Base-by-base conservation (phyloP, 257 asterid genomes). In the Eucommia ulmoides region DNA sequence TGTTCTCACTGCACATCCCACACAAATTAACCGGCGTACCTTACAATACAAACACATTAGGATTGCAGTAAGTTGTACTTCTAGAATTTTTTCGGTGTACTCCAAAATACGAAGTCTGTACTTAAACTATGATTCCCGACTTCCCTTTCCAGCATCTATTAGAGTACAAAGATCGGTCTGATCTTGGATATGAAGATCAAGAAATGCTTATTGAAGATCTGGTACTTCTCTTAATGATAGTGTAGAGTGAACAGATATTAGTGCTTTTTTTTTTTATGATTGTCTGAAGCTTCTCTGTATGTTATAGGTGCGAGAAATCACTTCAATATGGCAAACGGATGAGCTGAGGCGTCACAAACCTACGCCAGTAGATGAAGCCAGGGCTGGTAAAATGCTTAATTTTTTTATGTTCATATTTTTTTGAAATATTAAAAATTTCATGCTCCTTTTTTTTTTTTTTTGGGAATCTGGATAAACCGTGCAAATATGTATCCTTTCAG, bases 1-100 rank as follows among this genome's bases (percentile, higher is more conserved):
- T 76, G 98, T 89, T 61, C 93, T 89, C 63, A 89, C 98, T 46
- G 98, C 98, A 53, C 98, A 89, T 58, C 98, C 98, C 41, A 89
- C 98, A 2, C 98, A 89, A 67, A 89, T 89, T 55, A 85, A 85
- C 54, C 82, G 96, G 8, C 81, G 98, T 49, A 85, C 98, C 19
- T 64, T 89, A 69, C 98, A 89, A 60, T 89, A 89, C 73, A 89
- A 89, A 63, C 98, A 89, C 72, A 80, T 85, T 24, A 82, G 89
- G 72, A 80, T 89, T 64, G 93, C 94, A 20, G 98, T 89, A 76
- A 54, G 73, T 47, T 19, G 24, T 59, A 52, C 51, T 38, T 20
- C 24, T 54, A 23, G 12, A 45, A 11, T 8, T 23, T 45, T 19
- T 47, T n/a, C n/a, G n/a, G n/a, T n/a, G n/a, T n/a, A n/a, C n/a